Evolutionary conservation across 352 stramenopile species (phyloP).

Genomic region (Phytophthora sojae): DNA sequence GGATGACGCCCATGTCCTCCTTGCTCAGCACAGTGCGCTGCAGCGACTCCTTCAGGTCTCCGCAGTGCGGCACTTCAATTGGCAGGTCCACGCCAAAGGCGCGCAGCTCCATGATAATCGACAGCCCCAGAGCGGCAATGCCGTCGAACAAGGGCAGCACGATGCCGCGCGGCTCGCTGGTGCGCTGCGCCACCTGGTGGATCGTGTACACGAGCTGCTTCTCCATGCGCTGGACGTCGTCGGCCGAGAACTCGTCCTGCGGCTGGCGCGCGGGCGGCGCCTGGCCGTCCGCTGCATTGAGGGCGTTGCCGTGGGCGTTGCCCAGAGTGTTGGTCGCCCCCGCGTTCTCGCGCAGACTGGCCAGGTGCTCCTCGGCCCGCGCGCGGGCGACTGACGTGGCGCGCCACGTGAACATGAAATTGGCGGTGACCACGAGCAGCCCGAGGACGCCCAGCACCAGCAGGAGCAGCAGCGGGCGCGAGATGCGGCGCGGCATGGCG

Average conservation of each 20-base stretch:
- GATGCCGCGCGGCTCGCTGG: constrained; percentile 54
- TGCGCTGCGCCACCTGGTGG: constrained; percentile 36
- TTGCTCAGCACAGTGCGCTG: constrained; percentile 44
- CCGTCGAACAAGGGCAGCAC: constrained; percentile 65
- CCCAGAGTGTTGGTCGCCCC: background rate
- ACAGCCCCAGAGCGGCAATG: constrained; percentile 58
- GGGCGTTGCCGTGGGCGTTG: constrained; percentile 1
- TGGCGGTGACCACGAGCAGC: constrained; percentile 34
- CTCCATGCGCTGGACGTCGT: constrained; percentile 36
- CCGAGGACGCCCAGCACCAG: constrained; percentile 27
- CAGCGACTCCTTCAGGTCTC: constrained; percentile 49
- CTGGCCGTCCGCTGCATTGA: constrained; percentile 5
- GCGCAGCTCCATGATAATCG: constrained; percentile 66
- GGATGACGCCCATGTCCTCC: constrained; percentile 49
- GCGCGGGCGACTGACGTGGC: constrained; percentile 22
- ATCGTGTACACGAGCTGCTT: constrained; percentile 47
- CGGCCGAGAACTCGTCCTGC: constrained; percentile 17
- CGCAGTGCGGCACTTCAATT: constrained; percentile 72
- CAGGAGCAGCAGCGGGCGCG: constrained; percentile 24
- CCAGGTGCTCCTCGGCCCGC: constrained; percentile 23
- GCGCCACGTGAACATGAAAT: constrained; percentile 43
- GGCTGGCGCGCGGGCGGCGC: constrained; percentile 11
- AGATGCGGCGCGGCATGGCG: constrained; percentile 24
- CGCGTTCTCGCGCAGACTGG: constrained; percentile 14
- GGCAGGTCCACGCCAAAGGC: constrained; percentile 54